Base-by-base conservation (phyloP, 805 yeast genomes). In the Kuraishia ogatae region DNA sequence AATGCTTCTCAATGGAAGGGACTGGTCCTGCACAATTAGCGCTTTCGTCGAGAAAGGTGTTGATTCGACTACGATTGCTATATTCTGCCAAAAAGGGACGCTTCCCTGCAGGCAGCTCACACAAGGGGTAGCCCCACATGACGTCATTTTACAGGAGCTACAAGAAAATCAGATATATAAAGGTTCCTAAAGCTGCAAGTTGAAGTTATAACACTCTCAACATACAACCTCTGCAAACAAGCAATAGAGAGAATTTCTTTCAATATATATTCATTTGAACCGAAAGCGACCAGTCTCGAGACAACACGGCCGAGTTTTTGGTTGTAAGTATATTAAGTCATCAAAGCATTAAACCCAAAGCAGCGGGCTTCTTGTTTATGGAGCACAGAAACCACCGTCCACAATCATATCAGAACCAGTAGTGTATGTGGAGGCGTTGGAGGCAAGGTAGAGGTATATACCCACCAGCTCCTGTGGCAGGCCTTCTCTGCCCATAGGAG, bases 361-460 rank as follows among this genome's bases (percentile, higher is more conserved):
- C n/a, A 47, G 48, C 48, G 5, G 21, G 48, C 48, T 43, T 10
- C 51, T 23, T 8, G 28, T 35, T 39, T 50, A 53, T 29, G 50
- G 51, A 23, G 53, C 53, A 29, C 48, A 26, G 66, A 76, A 78
- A 52, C 80, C 83, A 58, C 82, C 82, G 59, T 79, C 83, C 51
- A 77, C 78, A 53, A 67, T 68, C 50, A 79, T 64, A 61, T 79
- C 81, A 52, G 78, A 64, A 51, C 83, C 83, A 28, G 79, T 75
- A 53, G 79, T 74, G 61, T 68, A 79, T 48, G 75, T 67, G 28
- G 80, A 69, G 46, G 82, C 83, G 62, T 78, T 80, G 54, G 83
- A 69, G 10, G 80, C 82, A 60, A 79, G 71, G 66, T 76, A 78
- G 53, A 79, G 67, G 64, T 76, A 78, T n/a, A 81, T 81, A 50